Evolutionary conservation across 2,329 filamentous ascomycete species (phyloP), one percentile per base, ranked within the genome.

Genomic region (Tolypocladium ophioglossoides): DNA sequence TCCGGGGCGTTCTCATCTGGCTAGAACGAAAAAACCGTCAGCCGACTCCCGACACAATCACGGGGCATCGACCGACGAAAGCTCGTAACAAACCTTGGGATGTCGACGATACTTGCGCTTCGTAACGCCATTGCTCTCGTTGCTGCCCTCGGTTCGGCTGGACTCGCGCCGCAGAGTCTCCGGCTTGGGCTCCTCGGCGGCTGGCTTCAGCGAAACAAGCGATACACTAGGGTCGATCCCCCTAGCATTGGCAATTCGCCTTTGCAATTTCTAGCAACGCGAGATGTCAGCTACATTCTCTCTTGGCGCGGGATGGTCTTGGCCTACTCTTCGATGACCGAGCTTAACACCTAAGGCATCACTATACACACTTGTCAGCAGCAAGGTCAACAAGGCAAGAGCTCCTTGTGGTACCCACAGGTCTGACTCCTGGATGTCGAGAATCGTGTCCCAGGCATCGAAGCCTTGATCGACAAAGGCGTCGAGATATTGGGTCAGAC

Each of bases 381-480:
- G 47, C 41, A 44, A 38, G 41, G 6, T 48, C 18, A 22, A 39
- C 10, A 32, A 3, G 5, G 14, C 22, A 18, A 6, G 18, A 11
- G n/a, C 37, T 30, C 5, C 37, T 14, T n/a, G 44, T 14, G 48
- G 14, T 65, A 72, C 84, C 67, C 70, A 90, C 86, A 94, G 76
- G 64, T 94, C 89, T 27, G 86, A 87, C 69, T 92, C 89, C 57
- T 88, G 90, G 53, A 94, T 91, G 65, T 92, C 88, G 51, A 91
- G 75, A 54, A 92, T 84, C 1, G 85, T 91, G 37, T 90, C 86
- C 89, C 89, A 92, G 12, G 84, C 83, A 68, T 94, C 89, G 68
- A 94, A 94, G 3, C 89, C 89, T 70, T 92, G 87, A 52, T 88
- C 82, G 46, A 89, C 67, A 62, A 94, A 88, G 54, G 76, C 72